A percentile compares a stretch with the other conserved stretches of the same genome.
phyloP scores from a whole-genome alignment of 345 rosid species.

The Alliaria petiolata region DNA sequence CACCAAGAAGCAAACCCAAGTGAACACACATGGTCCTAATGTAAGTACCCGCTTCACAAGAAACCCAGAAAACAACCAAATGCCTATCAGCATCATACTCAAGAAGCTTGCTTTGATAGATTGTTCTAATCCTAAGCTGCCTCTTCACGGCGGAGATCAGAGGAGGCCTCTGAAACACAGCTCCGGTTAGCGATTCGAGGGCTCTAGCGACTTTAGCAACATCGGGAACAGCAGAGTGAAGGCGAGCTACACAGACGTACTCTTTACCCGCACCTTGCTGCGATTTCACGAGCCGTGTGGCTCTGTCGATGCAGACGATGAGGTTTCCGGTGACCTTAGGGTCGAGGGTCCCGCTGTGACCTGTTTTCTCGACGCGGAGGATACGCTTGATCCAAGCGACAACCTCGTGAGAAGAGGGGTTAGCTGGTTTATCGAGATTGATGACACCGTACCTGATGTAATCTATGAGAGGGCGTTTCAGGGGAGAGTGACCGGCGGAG shows the following conservation, averaged over 20 bases:
- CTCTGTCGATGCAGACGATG: conserved; percentile 90
- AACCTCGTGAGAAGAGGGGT: conserved; percentile 96
- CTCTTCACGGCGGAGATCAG: conserved; percentile 92
- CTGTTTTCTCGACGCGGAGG: conserved; percentile 85
- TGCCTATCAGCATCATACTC: conserved; percentile 80
- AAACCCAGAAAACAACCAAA: conserved; percentile 93
- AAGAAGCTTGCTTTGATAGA: conserved; percentile 81
- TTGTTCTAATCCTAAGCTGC: conserved; percentile 91
- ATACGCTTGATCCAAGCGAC: conserved; percentile 98
- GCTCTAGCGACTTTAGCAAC: conserved; percentile 87
- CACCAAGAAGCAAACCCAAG: conserved; percentile 87
- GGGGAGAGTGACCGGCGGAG: conserved; percentile 79
- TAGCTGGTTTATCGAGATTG: conserved; percentile 92
- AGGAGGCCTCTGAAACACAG: conserved; percentile 91
- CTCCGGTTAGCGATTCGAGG: conserved; percentile 82
- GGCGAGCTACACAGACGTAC: conserved; percentile 89
- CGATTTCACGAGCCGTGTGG: conserved; percentile 91
- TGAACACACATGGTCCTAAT: conserved; percentile 96
- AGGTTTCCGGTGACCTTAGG: conserved; percentile 94
- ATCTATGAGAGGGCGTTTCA: conserved; percentile 77
- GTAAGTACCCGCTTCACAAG: conserved; percentile 95
- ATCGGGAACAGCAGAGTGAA: conserved; percentile 83
- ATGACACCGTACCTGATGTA: conserved; percentile 82
- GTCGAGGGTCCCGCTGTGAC: conserved; percentile 94
- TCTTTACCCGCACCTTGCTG: conserved; percentile 99